Base-by-base conservation (phyloP, 2,329 filamentous ascomycete genomes). In the Neonectria hederae region DNA sequence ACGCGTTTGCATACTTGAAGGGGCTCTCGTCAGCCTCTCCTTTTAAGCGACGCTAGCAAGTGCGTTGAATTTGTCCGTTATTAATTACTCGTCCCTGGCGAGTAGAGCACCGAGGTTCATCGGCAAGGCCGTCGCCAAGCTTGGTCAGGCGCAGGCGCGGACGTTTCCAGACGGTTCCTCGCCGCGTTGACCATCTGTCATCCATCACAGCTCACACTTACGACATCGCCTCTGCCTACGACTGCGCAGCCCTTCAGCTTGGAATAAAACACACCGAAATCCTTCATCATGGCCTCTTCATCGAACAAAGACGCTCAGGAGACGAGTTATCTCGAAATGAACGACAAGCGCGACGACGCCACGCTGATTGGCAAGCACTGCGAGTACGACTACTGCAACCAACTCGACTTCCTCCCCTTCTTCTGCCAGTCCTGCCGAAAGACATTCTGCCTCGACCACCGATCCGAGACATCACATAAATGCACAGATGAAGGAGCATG, bases 341-440 rank as follows among this genome's bases (percentile, higher is more conserved):
- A 91, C 75, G 86, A 89, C 74, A 86, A 80, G 64, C 38, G n/a
- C 38, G 76, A 85, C 77, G 94, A 97, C 80, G 90, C 94, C 52
- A 90, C 92, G 73, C 87, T 94, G 24, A 91, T 98, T 72, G 96
- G 96, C 79, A 88, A 88, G 66, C 94, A 97, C 83, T 99, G 96
- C 86, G 89, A 97, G 79, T 90, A 92, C 80, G 84, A 91, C 69
- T 97, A 93, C 84, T 99, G 96, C 84, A 91, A 94, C 77, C 92
- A 96, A 76, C 92, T 98, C 65, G 96, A 98, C 81, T 98, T 99
- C 79, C 88, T 99, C 5, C 96, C 96, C 4, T 98, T 98, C 80
- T 87, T 89, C 76, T 99, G 96, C 82, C 92, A 97, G 77, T 96
- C 92, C 71, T 99, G 96, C 82, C 87, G 78, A 68, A 87, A 88